Conservation (phyloP, 176 grass and related monocot genomes). For the Tuctoria greenei region DNA sequence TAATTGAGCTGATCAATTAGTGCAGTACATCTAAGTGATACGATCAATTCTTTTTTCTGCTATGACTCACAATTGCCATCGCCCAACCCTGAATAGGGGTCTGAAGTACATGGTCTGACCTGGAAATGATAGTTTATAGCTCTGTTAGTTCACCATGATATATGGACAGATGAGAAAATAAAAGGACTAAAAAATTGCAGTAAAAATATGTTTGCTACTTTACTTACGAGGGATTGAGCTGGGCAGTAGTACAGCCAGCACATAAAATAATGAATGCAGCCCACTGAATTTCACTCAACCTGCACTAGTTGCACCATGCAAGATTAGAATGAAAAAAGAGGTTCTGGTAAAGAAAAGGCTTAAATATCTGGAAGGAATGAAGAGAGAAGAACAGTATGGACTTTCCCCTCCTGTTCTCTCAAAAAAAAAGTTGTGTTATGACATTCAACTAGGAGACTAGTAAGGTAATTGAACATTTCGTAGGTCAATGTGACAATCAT, state of each 20-base stretch:
- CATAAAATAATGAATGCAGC: constrained; percentile 86
- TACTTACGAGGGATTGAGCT: constrained; percentile 84
- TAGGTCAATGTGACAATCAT: background rate
- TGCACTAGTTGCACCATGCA: constrained; percentile 29
- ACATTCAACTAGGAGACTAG: background rate
- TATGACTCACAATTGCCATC: constrained; percentile 78
- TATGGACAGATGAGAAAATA: constrained; percentile 12
- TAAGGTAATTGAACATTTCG: background rate
- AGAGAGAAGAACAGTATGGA: background rate
- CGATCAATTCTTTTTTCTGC: background rate
- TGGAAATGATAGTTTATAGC: constrained; percentile 31
- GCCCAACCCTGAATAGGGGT: constrained; percentile 78
- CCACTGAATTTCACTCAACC: constrained; percentile 91
- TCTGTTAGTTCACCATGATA: background rate
- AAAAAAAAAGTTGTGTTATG: background rate
- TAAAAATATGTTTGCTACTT: background rate
- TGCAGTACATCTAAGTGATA: background rate
- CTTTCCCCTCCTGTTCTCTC: background rate
- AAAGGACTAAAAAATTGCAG: background rate
- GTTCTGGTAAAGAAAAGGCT: background rate
- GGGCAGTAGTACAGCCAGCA: constrained; percentile 86
- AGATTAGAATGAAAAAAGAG: constrained; percentile 9
- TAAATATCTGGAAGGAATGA: background rate
- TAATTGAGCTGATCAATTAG: constrained; percentile 1
- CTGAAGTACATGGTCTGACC: constrained; percentile 66